Evolutionary conservation across 2,329 filamentous ascomycete species (phyloP).

Genomic region (Fusarium pseudonygamai): DNA sequence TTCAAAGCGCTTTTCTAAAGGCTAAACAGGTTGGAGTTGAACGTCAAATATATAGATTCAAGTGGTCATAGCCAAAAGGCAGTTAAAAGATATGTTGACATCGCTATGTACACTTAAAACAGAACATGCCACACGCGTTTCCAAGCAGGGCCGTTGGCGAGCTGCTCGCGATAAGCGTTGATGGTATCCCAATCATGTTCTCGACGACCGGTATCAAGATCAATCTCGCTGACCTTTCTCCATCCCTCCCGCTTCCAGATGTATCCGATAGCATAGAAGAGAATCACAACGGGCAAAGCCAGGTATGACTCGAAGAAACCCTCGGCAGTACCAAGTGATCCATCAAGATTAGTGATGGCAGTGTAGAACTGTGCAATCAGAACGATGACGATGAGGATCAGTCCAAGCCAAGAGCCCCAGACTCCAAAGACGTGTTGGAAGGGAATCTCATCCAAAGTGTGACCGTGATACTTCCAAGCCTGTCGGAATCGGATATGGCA

Average conservation of each 20-base stretch:
- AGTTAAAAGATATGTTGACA: rapidly evolving
- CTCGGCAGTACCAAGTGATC: slow-evolving; percentile 42
- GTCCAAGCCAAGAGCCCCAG: slow-evolving; percentile 70
- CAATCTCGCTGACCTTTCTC: slow-evolving; percentile 67
- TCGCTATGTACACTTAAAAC: slow-evolving; percentile 37
- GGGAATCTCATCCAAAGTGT: slow-evolving; percentile 72
- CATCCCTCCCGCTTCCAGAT: slow-evolving; percentile 71
- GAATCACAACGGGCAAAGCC: slow-evolving; percentile 62
- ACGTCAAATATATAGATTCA: not conserved
- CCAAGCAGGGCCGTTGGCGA: slow-evolving; percentile 60
- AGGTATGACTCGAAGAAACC: slow-evolving; percentile 66
- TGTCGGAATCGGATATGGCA: slow-evolving; percentile 75
- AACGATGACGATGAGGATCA: slow-evolving; percentile 65
- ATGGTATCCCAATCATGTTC: slow-evolving; percentile 70
- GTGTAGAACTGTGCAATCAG: slow-evolving; percentile 65
- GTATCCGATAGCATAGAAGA: slow-evolving; percentile 65
- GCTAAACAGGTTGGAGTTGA: rapidly evolving
- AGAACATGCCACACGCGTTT: slow-evolving; percentile 45
- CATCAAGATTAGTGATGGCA: slow-evolving; percentile 53
- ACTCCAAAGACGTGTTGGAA: slow-evolving; percentile 71
- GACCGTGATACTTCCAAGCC: slow-evolving; percentile 70
- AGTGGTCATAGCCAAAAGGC: not conserved
- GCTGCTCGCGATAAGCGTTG: slow-evolving; percentile 56
- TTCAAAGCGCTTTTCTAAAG: rapidly evolving
- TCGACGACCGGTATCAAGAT: slow-evolving; percentile 72